Base-by-base conservation (phyloP, 805 yeast genomes). In the Soucietia sequanensis region DNA sequence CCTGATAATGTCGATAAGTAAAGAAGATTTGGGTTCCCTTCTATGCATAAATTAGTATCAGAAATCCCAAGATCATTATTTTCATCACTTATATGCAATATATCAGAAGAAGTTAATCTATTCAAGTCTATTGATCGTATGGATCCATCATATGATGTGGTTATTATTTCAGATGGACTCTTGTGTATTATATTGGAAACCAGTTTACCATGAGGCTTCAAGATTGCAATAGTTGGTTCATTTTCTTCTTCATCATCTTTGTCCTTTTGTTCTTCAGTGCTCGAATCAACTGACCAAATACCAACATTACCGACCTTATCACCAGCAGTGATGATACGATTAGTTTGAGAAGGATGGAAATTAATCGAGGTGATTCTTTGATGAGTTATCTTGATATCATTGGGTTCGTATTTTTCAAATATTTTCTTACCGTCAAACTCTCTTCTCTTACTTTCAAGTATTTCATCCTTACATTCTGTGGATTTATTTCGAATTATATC, bases 231-330 rank as follows among this genome's bases (percentile, higher is more conserved):
- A 25, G 78, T 75, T 0, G 80, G 79, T 4, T 58, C 70, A 3
- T 45, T 58, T 6, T 51, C 59, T n/a, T n/a, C n/a, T n/a, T n/a
- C n/a, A n/a, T n/a, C n/a, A n/a, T n/a, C n/a, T n/a, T n/a, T n/a
- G n/a, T n/a, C n/a, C n/a, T n/a, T n/a, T n/a, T n/a, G n/a, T 6
- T 58, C 64, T 2, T 55, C 59, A 8, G 56, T 58, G 0, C 54
- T 35, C 5, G 69, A 58, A 41, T 73, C 78, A 6, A 85, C 82
- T 28, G 90, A 80, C 97, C 97, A 91, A 11, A 93, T 70, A 0
- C 97, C 97, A 27, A 89, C 60, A 42, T 79, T 75, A 5, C 99
- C 99, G n/a, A 65, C 62, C 9, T 87, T 86, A 59, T 93, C 99
- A 30, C 97, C 98, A 1, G 89, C 96, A 21, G 86, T 54, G 2